A percentile compares a stretch with the other conserved stretches of the same genome.
Conservation (phyloP, 352 stramenopile genomes). For the Pythium pyrilobum region DNA sequence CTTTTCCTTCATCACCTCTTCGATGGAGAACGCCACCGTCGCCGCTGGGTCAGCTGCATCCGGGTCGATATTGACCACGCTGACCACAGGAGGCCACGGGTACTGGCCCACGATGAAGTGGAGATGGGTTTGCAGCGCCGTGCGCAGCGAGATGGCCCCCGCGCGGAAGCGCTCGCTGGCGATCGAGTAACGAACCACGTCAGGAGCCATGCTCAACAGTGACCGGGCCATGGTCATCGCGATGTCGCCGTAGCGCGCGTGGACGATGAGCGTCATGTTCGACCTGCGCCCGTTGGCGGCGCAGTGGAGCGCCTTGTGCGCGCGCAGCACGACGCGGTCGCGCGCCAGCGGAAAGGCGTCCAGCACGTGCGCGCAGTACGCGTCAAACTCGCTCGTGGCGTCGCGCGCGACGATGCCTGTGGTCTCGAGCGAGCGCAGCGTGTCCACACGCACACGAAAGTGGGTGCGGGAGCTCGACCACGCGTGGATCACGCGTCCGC, state of each 20-base stretch:
- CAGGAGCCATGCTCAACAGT: constrained; percentile 13
- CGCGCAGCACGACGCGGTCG: constrained; percentile 18
- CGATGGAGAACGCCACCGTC: background rate
- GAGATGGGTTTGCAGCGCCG: no score
- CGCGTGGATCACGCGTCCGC: constrained; percentile 32
- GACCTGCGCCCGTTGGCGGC: constrained; percentile 1
- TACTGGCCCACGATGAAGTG: no score
- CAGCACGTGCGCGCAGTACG: constrained; percentile 23
- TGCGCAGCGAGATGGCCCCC: background rate
- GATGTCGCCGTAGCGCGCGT: constrained; percentile 28
- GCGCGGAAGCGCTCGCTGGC: background rate
- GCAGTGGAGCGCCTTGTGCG: constrained; percentile 24
- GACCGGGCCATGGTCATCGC: constrained; percentile 20
- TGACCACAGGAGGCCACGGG: no score
- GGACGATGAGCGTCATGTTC: constrained; percentile 28
- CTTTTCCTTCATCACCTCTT: background rate
- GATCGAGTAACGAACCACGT: constrained; percentile 7
- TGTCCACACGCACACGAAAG: constrained; percentile 35
- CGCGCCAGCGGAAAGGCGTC: constrained; percentile 10
- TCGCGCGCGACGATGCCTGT: constrained; percentile 16
- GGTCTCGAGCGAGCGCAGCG: constrained; percentile 23
- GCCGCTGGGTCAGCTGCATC: background rate
- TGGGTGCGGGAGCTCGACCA: constrained; percentile 29
- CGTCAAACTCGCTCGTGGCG: constrained; percentile 21
- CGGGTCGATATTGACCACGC: no score